Conservation (phyloP, 352 stramenopile species). For the Phytophthora uliginosa region DNA sequence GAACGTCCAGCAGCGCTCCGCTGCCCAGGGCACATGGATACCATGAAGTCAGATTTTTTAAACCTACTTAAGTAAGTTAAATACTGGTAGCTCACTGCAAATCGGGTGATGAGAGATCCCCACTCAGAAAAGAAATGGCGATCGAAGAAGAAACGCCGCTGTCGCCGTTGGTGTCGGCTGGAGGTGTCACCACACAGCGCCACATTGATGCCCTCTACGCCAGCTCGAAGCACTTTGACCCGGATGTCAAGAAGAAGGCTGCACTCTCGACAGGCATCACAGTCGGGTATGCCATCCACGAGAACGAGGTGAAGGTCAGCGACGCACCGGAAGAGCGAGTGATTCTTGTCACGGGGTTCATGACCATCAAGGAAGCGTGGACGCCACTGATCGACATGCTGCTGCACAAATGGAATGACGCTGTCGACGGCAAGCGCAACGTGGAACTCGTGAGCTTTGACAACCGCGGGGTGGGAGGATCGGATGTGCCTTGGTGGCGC, state of each 20-base stretch:
- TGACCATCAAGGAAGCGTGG: conserved; percentile 58
- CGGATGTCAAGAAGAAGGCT: conserved; percentile 22
- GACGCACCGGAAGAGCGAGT: conserved; percentile 33
- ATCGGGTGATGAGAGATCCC: no score
- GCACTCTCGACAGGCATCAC: conserved; percentile 49
- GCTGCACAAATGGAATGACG: conserved; percentile 45
- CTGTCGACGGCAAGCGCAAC: conserved; percentile 24
- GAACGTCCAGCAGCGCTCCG: no score
- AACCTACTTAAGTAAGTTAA: no score
- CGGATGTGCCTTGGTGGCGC: conserved; percentile 42
- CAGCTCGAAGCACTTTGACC: conserved; percentile 29
- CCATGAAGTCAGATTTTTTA: no score
- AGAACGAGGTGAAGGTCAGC: conserved; percentile 24
- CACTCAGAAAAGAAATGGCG: not conserved
- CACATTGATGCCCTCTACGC: conserved; percentile 56
- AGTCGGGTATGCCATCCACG: conserved; percentile 60
- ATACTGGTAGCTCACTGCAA: no score
- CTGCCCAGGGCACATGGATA: no score
- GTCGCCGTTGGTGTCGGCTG: conserved; percentile 34
- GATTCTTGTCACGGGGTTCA: conserved; percentile 66
- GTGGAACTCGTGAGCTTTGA: conserved; percentile 65
- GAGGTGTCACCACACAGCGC: conserved; percentile 42
- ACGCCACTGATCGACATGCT: conserved; percentile 53
- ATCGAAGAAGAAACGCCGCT: not conserved
- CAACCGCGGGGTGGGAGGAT: conserved; percentile 63